phyloP scores from a whole-genome alignment of 2,329 filamentous ascomycete genomes.

The Neurospora sp. region DNA sequence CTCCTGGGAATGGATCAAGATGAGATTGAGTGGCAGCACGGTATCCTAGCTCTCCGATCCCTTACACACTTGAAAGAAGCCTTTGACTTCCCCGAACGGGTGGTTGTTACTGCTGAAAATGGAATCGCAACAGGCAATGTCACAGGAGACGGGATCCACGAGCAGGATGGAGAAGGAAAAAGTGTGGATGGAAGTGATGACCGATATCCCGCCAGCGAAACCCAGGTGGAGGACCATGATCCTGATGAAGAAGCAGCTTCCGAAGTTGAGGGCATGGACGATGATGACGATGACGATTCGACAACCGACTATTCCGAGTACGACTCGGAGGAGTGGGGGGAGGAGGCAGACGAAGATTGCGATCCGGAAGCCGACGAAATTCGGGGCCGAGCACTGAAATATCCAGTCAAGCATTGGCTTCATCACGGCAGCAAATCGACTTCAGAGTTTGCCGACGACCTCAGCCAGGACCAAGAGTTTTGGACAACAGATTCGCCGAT shows the following conservation, averaged over 20 bases:
- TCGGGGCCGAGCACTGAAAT: not conserved
- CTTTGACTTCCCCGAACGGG: not conserved
- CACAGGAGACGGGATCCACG: not conserved
- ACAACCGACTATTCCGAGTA: not conserved
- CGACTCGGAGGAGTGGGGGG: not conserved
- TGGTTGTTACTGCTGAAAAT: not conserved
- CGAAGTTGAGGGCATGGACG: not conserved
- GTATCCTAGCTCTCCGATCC: not conserved
- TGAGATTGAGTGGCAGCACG: not conserved
- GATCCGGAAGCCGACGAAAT: not conserved
- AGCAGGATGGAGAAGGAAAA: not conserved
- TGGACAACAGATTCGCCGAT: not conserved
- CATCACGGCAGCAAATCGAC: constrained; percentile 1
- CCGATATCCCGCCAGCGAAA: not conserved
- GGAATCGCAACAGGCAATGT: not conserved
- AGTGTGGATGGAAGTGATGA: not conserved
- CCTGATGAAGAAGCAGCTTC: not conserved
- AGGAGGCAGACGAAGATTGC: not conserved
- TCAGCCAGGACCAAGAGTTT: not conserved
- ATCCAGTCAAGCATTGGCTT: constrained; percentile 2
- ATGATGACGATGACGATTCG: not conserved
- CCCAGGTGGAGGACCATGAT: not conserved
- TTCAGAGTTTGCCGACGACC: not conserved
- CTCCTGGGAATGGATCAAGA: not conserved
- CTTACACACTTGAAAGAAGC: not conserved